phyloP scores from a whole-genome alignment of 2,329 filamentous ascomycete species.

The Sphaerulina populicola region DNA sequence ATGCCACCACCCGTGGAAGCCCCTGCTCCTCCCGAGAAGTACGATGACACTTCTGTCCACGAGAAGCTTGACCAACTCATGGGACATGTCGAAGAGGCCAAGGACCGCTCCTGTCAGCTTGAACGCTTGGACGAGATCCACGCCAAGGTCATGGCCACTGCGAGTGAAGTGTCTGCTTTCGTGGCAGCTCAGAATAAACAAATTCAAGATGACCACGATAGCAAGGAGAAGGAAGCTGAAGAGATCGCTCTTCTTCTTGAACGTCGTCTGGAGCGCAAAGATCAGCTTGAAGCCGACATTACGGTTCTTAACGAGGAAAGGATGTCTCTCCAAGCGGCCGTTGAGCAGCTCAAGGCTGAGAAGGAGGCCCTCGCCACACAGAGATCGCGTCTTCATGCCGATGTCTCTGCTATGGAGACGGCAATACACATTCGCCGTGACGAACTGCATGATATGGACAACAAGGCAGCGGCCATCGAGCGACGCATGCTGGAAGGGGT shows the following conservation, averaged over 20 bases:
- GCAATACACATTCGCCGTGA: conserved; percentile 81
- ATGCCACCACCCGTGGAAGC: conserved; percentile 36
- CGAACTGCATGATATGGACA: conserved; percentile 84
- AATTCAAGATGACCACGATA: conserved; percentile 68
- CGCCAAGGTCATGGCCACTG: conserved; percentile 73
- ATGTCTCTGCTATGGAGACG: conserved; percentile 85
- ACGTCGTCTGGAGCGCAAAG: conserved; percentile 59
- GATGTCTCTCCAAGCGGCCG: conserved; percentile 43
- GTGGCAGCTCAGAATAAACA: conserved; percentile 67
- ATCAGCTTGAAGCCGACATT: conserved; percentile 46
- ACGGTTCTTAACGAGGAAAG: conserved; percentile 41
- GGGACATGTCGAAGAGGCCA: conserved; percentile 56
- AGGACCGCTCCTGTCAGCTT: conserved; percentile 64
- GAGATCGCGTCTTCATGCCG: conserved; percentile 70
- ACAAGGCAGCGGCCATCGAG: conserved; percentile 78
- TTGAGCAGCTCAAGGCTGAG: conserved; percentile 55
- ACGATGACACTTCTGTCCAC: conserved; percentile 49
- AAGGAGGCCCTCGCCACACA: conserved; percentile 68
- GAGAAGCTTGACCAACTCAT: conserved; percentile 48
- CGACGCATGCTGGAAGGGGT: conserved; percentile 89
- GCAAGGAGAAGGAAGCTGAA: conserved; percentile 68
- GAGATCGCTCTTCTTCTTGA: conserved; percentile 76
- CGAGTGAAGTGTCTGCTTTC: conserved; percentile 75
- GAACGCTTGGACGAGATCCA: conserved; percentile 83
- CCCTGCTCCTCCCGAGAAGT: conserved; percentile 47